Evolutionary conservation across 2,329 filamentous ascomycete species (phyloP).

Genomic region (Nothomitra cinnamomea): DNA sequence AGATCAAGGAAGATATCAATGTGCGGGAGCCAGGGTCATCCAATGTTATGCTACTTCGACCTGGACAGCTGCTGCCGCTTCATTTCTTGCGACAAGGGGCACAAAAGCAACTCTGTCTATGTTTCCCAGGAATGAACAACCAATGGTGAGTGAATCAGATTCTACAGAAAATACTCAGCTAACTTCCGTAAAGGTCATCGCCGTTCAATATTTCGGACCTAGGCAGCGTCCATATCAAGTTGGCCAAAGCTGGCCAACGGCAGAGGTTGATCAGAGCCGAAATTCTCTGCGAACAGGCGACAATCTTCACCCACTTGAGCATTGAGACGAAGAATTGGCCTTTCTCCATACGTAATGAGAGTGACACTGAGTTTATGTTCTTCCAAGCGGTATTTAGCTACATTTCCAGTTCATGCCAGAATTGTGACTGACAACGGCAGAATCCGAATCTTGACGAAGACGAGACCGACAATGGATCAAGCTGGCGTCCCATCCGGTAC

Average conservation of each 20-base stretch:
- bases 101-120: slow-evolving; percentile 79
- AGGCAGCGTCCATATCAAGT: slow-evolving; percentile 81
- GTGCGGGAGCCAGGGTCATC: slow-evolving; percentile 87
- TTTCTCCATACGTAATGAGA: slow-evolving; percentile 97
- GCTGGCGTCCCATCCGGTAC: slow-evolving; percentile 86
- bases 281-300: slow-evolving; percentile 80
- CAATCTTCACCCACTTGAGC: slow-evolving; percentile 81
- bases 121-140: slow-evolving; percentile 86
- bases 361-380: slow-evolving; percentile 90
- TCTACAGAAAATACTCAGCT: neutral
- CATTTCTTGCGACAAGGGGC: slow-evolving; percentile 74
- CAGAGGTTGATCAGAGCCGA: slow-evolving; percentile 80
- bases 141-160: slow-evolving; percentile 44
- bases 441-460: slow-evolving; percentile 89
- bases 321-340: slow-evolving; percentile 93
- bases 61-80: slow-evolving; percentile 67
- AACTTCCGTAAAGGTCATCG: slow-evolving; percentile 37
- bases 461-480: slow-evolving; percentile 61
- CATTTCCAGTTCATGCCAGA: neutral
- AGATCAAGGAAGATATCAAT: slow-evolving; percentile 72
- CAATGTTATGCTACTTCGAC: slow-evolving; percentile 59
- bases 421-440: slow-evolving; percentile 7
- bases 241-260: slow-evolving; percentile 76
- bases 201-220: slow-evolving; percentile 95
- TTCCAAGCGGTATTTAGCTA: slow-evolving; percentile 50